Conservation (phyloP, 192 early-diverging fungal genomes). For the Funneliformis mosseae region DNA sequence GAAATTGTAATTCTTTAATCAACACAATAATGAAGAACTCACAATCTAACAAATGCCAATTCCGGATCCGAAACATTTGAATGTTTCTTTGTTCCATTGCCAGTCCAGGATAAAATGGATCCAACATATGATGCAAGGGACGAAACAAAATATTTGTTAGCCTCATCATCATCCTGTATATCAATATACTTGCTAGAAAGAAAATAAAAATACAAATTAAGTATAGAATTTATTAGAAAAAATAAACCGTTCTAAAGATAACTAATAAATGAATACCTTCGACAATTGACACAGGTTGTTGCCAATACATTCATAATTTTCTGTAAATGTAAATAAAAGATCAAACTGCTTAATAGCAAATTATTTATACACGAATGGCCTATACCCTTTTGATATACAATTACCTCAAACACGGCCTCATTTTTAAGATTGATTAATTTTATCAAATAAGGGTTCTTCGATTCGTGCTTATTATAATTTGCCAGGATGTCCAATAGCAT, state of each 20-base stretch:
- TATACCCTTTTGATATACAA: background rate
- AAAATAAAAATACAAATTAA: background rate
- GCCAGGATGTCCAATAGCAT: constrained; percentile 52
- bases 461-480: constrained; percentile 63
- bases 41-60: constrained; percentile 44
- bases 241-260: background rate
- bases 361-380: background rate
- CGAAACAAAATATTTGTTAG: constrained; percentile 41
- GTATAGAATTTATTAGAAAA: background rate
- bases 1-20: background rate
- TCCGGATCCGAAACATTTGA: constrained; percentile 39
- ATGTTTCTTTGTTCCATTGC: constrained; percentile 10
- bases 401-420: constrained; percentile 37
- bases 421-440: constrained; percentile 41
- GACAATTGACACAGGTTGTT: constrained; percentile 7
- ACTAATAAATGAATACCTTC: background rate
- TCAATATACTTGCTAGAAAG: constrained; percentile 42
- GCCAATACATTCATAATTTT: constrained; percentile 28
- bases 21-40: background rate
- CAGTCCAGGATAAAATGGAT: constrained; percentile 44
- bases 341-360: background rate
- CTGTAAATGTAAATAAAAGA: background rate
- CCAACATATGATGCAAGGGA: constrained; percentile 48
- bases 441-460: constrained; percentile 50
- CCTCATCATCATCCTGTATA: constrained; percentile 52